Base-by-base conservation (phyloP, 202 grass and related monocot species). In the Bolboschoenoplectus hybrid region DNA sequence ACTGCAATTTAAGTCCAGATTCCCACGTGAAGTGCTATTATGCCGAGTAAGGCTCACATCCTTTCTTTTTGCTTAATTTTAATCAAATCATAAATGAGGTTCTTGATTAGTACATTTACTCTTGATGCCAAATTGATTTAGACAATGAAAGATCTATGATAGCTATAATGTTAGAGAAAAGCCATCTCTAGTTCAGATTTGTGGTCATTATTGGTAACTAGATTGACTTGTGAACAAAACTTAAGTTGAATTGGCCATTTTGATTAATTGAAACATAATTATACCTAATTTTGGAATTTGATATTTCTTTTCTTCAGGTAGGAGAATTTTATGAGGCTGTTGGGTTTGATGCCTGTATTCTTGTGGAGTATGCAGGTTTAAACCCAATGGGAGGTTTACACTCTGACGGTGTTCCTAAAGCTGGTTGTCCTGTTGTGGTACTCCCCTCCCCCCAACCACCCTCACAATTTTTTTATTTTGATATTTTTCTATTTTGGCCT, bases 341-440 rank as follows among this genome's bases (percentile, higher is more conserved):
- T 83, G 95, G 95, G 58, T 98, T 98, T 91, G 95, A 98, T 92
- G 95, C 93, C 49, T 98, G 95, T 88, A 92, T 98, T 86, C 93
- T 98, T 67, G 93, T 98, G 76, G 95, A 98, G 84, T 87, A 95
- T 88, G 95, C 93, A 14, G 95, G 95, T 80, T 88, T 98, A 92
- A 98, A 98, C 93, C 95, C 95, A 86, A 95, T 95, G 74, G 95
- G 93, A 72, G 95, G 95, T 66, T 75, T 95, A 82, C 91, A 93
- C 72, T 93, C 95, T 68, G 95, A 98, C 76, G 93, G 91, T 89
- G 93, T 92, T 85, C 95, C 95, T 46, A 98, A 95, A 89, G 93
- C 95, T 87, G 95, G 95, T n/a, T 98, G 95, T 87, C 95, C 95
- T 75, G 85, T 98, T 61, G 20, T 95, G 95, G 95, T 98, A 87